Evolutionary conservation across 164 flowering plant species (phyloP).

Genomic region (Umbellularia californica): DNA sequence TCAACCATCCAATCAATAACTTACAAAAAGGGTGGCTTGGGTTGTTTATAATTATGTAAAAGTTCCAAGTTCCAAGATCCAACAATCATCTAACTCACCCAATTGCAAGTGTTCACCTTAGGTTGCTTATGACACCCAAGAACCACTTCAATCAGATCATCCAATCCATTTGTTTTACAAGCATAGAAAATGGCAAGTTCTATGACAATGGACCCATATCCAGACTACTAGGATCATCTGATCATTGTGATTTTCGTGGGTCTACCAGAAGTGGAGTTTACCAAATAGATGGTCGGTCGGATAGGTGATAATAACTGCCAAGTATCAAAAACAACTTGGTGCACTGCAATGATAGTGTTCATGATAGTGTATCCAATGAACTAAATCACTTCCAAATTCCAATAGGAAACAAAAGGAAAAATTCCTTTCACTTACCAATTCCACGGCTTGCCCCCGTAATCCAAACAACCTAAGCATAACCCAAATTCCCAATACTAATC

Average conservation of each 20-base stretch:
- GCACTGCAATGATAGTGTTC: neutral
- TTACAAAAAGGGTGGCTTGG: neutral
- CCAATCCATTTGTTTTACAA: neutral
- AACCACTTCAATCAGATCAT: neutral
- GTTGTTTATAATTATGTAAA: no score
- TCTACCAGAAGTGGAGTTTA: neutral
- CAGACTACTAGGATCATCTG: neutral
- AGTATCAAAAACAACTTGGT: neutral
- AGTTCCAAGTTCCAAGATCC: no score
- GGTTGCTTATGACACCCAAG: no score
- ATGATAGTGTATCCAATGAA: neutral
- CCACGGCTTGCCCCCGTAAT: constrained; percentile 96
- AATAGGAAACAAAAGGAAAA: neutral
- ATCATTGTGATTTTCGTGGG: neutral
- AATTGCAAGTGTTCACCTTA: neutral
- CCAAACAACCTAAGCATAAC: constrained; percentile 69
- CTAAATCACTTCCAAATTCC: no score
- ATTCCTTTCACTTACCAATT: constrained; percentile 47
- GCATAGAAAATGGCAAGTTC: neutral
- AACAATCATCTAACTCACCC: neutral
- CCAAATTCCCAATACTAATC: neutral
- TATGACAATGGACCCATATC: neutral
- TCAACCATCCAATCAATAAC: neutral
- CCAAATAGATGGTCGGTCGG: neutral
- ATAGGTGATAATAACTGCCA: neutral